These are phyloP conservation scores for Pichia sporocuriosa DNA, from an alignment of 805 yeast species.

Conservation along the genomic window DNA sequence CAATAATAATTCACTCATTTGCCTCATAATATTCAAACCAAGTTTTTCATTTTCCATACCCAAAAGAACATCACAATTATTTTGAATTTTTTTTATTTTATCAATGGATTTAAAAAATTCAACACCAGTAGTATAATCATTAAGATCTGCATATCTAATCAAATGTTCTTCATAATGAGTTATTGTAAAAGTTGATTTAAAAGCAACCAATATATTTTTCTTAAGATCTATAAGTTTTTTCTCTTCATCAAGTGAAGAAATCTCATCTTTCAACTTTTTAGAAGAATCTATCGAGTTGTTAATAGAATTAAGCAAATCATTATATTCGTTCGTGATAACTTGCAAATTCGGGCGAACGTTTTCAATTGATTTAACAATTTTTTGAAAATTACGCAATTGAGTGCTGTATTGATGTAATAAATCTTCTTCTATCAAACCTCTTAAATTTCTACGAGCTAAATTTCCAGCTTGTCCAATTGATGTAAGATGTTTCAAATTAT, in stretches of 20 bases:
- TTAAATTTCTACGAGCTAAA: conserved; percentile 50
- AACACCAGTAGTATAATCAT: conserved; percentile 36
- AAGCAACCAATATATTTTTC: conserved; percentile 43
- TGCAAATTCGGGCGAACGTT: conserved; percentile 26
- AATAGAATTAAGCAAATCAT: conserved; percentile 22
- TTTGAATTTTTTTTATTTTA: conserved; percentile 58
- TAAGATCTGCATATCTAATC: conserved; percentile 27
- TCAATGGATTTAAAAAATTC: conserved; percentile 52
- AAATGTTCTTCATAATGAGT: conserved; percentile 65
- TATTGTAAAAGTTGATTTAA: conserved; percentile 59
- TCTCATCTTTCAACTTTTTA: conserved; percentile 14
- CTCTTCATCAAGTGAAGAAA: conserved; percentile 25
- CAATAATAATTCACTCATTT: conserved; percentile 46
- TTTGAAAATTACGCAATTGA: conserved; percentile 38
- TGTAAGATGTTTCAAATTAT: conserved; percentile 29
- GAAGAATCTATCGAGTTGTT: conserved; percentile 22
- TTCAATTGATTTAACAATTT: conserved; percentile 36
- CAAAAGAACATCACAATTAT: conserved; percentile 62
- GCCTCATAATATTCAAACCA: conserved; percentile 58
- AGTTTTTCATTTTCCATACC: conserved; percentile 60
- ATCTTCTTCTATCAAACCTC: conserved; percentile 56
- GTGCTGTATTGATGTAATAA: conserved; percentile 49
- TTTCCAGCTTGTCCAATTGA: conserved; percentile 36
- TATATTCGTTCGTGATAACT: conserved; percentile 21
- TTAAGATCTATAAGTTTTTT: conserved; percentile 38